Conservation (phyloP, 108 stramenopile species). For the Schizochytrium sp. region DNA sequence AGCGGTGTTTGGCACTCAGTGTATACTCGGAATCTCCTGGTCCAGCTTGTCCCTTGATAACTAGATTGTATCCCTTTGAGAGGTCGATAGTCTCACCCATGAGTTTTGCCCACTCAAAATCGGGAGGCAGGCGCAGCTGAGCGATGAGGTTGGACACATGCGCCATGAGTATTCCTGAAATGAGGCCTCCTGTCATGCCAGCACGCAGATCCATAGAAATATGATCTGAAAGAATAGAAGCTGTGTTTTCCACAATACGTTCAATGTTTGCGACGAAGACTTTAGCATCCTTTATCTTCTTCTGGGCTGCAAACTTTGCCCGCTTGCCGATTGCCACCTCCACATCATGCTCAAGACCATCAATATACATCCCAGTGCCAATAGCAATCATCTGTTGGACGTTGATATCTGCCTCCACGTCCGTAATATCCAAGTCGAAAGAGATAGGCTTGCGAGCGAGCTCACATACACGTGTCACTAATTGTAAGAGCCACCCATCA, state of each 20-base stretch:
- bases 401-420: conserved; percentile 50
- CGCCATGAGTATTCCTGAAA: conserved; percentile 40
- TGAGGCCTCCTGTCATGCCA: background rate
- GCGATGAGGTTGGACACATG: conserved; percentile 14
- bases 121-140: conserved; percentile 11
- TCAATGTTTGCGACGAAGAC: background rate
- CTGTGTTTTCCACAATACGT: conserved; percentile 12
- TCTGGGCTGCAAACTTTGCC: conserved; percentile 4
- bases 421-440: conserved; percentile 19
- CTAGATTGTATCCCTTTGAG: conserved; percentile 13
- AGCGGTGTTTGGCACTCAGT: conserved; percentile 18
- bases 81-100: background rate
- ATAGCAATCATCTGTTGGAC: conserved; percentile 45
- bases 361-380: conserved; percentile 1
- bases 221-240: background rate
- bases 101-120: conserved; percentile 40
- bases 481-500: conserved; percentile 25
- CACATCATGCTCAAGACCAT: conserved; percentile 51
- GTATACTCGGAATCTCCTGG: conserved; percentile 35
- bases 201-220: background rate
- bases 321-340: conserved; percentile 24
- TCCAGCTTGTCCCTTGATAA: conserved; percentile 27
- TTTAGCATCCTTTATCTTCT: conserved; percentile 44
- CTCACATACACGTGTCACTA: conserved; percentile 19
- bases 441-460: conserved; percentile 33